These are phyloP conservation scores for Termitomyces sp. DNA, from an alignment of 768 basidiomycete species.

Conservation along the genomic window DNA sequence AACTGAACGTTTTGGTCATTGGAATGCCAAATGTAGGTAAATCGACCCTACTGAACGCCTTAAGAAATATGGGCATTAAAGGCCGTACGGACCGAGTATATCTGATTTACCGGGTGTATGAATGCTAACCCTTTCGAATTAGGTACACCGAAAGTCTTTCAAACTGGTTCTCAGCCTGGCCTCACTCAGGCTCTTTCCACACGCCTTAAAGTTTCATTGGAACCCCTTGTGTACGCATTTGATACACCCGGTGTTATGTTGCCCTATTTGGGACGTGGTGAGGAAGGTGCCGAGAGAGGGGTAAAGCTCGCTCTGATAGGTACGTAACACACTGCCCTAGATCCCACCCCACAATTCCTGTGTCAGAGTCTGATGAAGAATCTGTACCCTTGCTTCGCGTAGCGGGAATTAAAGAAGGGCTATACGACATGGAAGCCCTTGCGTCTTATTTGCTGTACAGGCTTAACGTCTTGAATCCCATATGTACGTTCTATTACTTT, in stretches of 20 bases:
- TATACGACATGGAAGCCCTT: constrained; percentile 81
- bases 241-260: constrained; percentile 98
- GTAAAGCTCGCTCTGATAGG: constrained; percentile 92
- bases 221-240: constrained; percentile 86
- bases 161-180: constrained; percentile 86
- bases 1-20: constrained; percentile 86
- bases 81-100: constrained; percentile 55
- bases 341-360: constrained; percentile 9
- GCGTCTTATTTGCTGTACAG: constrained; percentile 85
- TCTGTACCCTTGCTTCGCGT: constrained; percentile 13
- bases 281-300: constrained; percentile 83
- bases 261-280: constrained; percentile 85
- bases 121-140: constrained; percentile 7
- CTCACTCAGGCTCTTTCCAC: constrained; percentile 87
- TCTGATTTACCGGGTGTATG: constrained; percentile 3
- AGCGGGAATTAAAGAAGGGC: constrained; percentile 93
- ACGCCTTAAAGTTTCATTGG: constrained; percentile 74
- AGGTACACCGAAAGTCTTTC: constrained; percentile 85
- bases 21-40: constrained; percentile 99
- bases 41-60: constrained; percentile 87
- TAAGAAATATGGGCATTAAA: constrained; percentile 80
- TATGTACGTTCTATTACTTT: constrained; percentile 41
- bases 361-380: constrained; percentile 15
- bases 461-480: constrained; percentile 72
- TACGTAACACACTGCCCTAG: constrained; percentile 37